Evolutionary conservation across 345 rosid genomes (phyloP).

Genomic region (Reutealis trisperma): DNA sequence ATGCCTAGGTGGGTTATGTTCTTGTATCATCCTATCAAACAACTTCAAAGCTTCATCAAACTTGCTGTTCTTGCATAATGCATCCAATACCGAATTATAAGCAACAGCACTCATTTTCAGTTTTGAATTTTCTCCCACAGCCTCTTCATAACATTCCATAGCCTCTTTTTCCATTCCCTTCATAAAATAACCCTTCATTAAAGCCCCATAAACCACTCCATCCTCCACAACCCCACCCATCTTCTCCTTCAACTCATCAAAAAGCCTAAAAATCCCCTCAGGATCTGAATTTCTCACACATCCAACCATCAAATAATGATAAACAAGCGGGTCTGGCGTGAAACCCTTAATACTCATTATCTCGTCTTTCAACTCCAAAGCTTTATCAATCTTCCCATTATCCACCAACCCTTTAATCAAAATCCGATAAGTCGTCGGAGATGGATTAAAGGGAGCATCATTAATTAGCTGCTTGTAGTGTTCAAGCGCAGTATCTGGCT

Average conservation of each 20-base stretch:
- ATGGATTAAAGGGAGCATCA: conserved; percentile 70
- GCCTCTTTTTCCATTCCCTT: conserved; percentile 76
- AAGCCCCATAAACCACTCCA: conserved; percentile 77
- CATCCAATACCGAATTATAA: conserved; percentile 69
- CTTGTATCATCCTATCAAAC: conserved; percentile 63
- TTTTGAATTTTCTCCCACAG: conserved; percentile 50
- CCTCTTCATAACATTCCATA: conserved; percentile 70
- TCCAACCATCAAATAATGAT: conserved; percentile 75
- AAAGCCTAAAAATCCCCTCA: conserved; percentile 62
- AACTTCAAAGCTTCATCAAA: conserved; percentile 72
- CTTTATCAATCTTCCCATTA: conserved; percentile 71
- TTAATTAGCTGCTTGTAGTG: conserved; percentile 72
- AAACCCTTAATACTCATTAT: conserved; percentile 57
- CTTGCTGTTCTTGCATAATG: conserved; percentile 67
- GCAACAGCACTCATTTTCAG: conserved; percentile 70
- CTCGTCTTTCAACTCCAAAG: conserved; percentile 81
- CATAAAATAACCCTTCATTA: conserved; percentile 80
- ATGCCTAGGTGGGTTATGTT: conserved; percentile 67
- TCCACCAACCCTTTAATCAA: conserved; percentile 79
- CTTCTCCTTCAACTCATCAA: conserved; percentile 80
- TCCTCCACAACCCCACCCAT: conserved; percentile 64
- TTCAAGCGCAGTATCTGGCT: conserved; percentile 77
- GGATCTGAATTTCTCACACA: conserved; percentile 50
- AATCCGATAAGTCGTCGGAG: conserved; percentile 71
- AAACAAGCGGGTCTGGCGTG: conserved; percentile 60